Percentiles rank a stretch among this genome's conserved stretches.
Conservation (phyloP, 2,329 filamentous ascomycete species). For the Trichoderma oligosporum region DNA sequence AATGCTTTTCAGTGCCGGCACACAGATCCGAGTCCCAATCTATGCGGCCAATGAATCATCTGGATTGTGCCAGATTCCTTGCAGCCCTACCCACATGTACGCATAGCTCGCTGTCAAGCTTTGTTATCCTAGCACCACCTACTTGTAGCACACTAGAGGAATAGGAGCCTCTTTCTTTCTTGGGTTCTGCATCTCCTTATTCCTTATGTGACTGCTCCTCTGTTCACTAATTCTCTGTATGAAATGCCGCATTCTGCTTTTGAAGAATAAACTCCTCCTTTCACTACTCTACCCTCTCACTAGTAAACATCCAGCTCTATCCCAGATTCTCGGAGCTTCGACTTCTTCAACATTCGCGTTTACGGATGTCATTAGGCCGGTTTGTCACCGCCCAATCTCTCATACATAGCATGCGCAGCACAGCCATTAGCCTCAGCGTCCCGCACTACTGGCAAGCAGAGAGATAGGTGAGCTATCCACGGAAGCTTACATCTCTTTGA, state of each 20-base stretch:
- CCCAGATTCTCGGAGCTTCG: not conserved
- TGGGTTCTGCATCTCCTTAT: not conserved
- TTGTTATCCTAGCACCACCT: no score
- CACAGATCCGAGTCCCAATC: not conserved
- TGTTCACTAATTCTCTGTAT: not conserved
- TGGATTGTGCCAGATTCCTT: not conserved
- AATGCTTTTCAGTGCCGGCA: not conserved
- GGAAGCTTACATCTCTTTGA: not conserved
- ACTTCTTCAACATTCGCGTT: not conserved
- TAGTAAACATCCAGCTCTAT: not conserved
- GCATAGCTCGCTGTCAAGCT: not conserved
- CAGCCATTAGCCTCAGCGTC: not conserved
- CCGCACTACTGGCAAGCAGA: not conserved
- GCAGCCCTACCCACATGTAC: conserved; percentile 14
- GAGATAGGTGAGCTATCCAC: not conserved
- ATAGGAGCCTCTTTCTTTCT: not conserved
- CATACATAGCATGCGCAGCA: not conserved
- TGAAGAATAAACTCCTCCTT: not conserved
- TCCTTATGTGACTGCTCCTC: not conserved
- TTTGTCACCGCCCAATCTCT: not conserved
- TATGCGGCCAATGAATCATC: not conserved
- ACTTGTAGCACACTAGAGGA: not conserved
- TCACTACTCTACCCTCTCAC: not conserved
- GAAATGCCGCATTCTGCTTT: not conserved
- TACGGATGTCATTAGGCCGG: not conserved